A percentile compares a stretch with the other conserved stretches of the same genome.
These are phyloP conservation scores for Vaccinium darrowii DNA, from an alignment of 148 eudicot species.

Conservation along the genomic window DNA sequence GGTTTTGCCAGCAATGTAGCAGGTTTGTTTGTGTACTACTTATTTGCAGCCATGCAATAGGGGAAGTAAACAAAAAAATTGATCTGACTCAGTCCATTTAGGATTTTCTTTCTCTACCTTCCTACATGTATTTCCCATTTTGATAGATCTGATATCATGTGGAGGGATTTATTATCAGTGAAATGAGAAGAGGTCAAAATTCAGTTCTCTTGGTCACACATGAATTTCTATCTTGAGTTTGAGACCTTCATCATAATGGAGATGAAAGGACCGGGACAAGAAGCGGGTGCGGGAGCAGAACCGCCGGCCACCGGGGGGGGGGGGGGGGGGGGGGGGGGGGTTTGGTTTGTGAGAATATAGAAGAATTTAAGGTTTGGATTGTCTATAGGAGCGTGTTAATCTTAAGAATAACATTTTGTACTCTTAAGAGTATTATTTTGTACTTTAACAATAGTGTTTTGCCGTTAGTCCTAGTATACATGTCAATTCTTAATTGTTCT, in stretches of 20 bases:
- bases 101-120: not conserved
- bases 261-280: not conserved
- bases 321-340: not conserved
- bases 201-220: not conserved
- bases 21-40: conserved; percentile 49
- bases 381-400: not conserved
- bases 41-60: not conserved
- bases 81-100: not conserved
- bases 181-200: not conserved
- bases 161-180: not conserved
- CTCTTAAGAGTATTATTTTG: not conserved
- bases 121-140: not conserved
- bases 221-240: not conserved
- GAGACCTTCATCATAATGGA: not conserved
- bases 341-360: not conserved
- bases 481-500: not conserved
- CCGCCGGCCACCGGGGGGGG: not conserved
- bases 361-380: not conserved
- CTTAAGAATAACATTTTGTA: no score
- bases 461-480: not conserved
- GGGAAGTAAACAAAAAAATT: not conserved
- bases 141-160: not conserved
- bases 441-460: not conserved
- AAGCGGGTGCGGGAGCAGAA: not conserved
- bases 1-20: conserved; percentile 99